These are phyloP conservation scores for Camellia granthamiana DNA, from an alignment of 148 eudicot genomes.

Conservation along the genomic window DNA sequence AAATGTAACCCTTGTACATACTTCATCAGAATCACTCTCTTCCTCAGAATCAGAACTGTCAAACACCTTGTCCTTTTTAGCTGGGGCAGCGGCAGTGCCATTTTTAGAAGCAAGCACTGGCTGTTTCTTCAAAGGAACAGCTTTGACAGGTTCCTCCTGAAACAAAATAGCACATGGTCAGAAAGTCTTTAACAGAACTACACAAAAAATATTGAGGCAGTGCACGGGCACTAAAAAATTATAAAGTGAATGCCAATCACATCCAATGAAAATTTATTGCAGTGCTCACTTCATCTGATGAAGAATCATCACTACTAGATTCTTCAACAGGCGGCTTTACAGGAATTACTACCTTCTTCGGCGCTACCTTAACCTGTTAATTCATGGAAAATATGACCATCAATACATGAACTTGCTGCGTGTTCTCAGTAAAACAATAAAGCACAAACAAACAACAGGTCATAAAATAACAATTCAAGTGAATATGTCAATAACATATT, in stretches of 20 bases:
- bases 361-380: constrained; percentile 25
- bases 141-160: constrained; percentile 22
- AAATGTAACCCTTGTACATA: not conserved
- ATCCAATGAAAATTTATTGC: not conserved
- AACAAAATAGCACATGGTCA: not conserved
- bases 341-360: constrained; percentile 10
- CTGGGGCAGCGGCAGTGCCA: constrained; percentile 13
- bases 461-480: not conserved
- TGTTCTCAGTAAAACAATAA: not conserved
- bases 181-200: not conserved
- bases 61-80: constrained; percentile 19
- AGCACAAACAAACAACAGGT: not conserved
- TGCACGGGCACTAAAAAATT: not conserved
- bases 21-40: constrained; percentile 42
- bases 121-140: constrained; percentile 11
- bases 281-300: constrained; percentile 25
- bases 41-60: constrained; percentile 41
- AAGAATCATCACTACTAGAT: constrained; percentile 15
- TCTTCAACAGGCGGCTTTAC: constrained; percentile 15
- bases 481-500: not conserved
- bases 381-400: not conserved
- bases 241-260: not conserved
- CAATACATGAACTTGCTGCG: not conserved
- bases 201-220: not conserved
- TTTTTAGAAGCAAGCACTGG: constrained; percentile 25